Evolutionary conservation across 2,329 filamentous ascomycete species (phyloP).

Genomic region (Dryadomyces quercus-mongolicae): DNA sequence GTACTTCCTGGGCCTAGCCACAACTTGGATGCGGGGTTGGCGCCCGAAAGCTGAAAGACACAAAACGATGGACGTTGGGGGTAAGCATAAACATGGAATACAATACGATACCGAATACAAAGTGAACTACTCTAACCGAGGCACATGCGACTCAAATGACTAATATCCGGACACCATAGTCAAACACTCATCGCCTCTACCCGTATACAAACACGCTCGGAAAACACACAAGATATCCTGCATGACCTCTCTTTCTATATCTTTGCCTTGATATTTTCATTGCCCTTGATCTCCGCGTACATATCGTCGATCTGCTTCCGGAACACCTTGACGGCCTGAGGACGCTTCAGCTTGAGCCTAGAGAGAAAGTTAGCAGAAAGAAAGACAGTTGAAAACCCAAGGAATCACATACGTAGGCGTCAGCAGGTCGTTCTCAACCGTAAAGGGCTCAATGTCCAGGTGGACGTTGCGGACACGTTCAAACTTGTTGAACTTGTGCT

Average conservation of each 20-base stretch:
- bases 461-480: conserved; percentile 67
- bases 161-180: too few species aligned
- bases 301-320: conserved; percentile 39
- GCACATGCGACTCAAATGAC: too few species aligned
- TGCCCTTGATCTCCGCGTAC: conserved; percentile 40
- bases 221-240: too few species aligned
- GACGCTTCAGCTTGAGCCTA: conserved; percentile 49
- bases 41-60: too few species aligned
- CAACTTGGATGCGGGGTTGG: too few species aligned
- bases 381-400: conserved; percentile 14
- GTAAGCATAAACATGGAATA: too few species aligned
- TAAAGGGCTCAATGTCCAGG: conserved; percentile 80
- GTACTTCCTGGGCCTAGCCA: neutral
- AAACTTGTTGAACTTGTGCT: conserved; percentile 83
- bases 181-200: too few species aligned
- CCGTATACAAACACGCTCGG: too few species aligned
- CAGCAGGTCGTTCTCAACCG: conserved; percentile 80
- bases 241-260: conserved; percentile 27
- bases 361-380: neutral
- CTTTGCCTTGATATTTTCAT: conserved; percentile 28
- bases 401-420: conserved; percentile 69
- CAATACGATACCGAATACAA: too few species aligned
- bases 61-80: too few species aligned
- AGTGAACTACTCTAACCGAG: too few species aligned
- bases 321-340: conserved; percentile 41